phyloP scores from a whole-genome alignment of 306 rosid genomes.

The Prunus padus region DNA sequence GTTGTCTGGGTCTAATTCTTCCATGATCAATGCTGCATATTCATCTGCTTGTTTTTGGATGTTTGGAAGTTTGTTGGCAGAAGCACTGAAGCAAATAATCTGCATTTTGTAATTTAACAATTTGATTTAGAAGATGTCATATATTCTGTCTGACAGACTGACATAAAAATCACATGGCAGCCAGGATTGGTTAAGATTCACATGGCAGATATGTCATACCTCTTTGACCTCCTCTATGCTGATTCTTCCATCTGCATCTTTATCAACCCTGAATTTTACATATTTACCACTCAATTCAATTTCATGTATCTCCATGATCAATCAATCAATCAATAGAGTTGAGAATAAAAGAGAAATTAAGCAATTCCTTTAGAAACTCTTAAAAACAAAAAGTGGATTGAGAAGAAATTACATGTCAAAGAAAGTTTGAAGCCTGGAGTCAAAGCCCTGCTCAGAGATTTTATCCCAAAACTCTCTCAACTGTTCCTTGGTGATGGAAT shows the following conservation, averaged over 20 bases:
- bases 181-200: background rate
- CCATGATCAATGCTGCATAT: slow-evolving; percentile 76
- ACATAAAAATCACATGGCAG: background rate
- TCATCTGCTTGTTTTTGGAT: slow-evolving; percentile 65
- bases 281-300: background rate
- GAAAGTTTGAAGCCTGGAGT: slow-evolving; percentile 64
- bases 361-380: too few relatives aligned
- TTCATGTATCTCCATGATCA: background rate
- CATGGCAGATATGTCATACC: slow-evolving; percentile 29
- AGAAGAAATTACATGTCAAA: slow-evolving; percentile 58
- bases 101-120: slow-evolving; percentile 12
- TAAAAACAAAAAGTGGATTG: background rate
- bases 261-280: slow-evolving; percentile 56
- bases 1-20: slow-evolving; percentile 62
- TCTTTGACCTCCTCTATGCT: slow-evolving; percentile 55
- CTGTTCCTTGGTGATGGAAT: slow-evolving; percentile 50
- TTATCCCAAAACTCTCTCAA: slow-evolving; percentile 68
- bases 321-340: background rate
- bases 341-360: background rate
- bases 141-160: background rate
- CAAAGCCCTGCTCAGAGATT: slow-evolving; percentile 65
- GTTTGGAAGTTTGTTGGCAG: slow-evolving; percentile 61
- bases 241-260: slow-evolving; percentile 73
- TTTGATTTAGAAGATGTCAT: background rate
- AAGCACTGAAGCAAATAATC: slow-evolving; percentile 65